These are phyloP conservation scores for Ophiocordyceps polyrhachis-furcata DNA, from an alignment of 2,329 filamentous ascomycete species.

Conservation along the genomic window DNA sequence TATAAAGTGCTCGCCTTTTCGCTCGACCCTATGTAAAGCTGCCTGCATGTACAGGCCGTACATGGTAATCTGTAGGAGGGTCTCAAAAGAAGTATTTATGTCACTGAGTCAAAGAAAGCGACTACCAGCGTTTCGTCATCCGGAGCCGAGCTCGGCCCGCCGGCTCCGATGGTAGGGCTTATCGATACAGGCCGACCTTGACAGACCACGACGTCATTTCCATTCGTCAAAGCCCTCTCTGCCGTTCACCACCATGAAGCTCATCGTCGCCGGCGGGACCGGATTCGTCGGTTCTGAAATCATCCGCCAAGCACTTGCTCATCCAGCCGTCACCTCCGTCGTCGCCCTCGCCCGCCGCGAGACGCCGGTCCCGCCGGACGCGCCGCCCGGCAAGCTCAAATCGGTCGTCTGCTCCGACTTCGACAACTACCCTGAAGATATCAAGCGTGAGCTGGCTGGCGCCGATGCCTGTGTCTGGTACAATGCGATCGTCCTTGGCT, in stretches of 20 bases:
- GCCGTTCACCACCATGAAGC: slow-evolving; percentile 18
- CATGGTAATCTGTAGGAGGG: no score
- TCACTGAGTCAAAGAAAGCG: no score
- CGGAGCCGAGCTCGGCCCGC: no score
- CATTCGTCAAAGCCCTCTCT: neutral
- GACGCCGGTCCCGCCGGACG: slow-evolving; percentile 9
- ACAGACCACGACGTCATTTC: neutral
- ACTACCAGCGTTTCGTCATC: no score
- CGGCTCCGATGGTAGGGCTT: neutral
- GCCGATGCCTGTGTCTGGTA: slow-evolving; percentile 26
- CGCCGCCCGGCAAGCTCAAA: slow-evolving; percentile 16
- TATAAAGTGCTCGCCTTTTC: no score
- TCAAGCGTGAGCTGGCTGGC: slow-evolving; percentile 18
- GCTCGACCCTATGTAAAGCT: no score
- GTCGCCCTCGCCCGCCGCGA: slow-evolving; percentile 22
- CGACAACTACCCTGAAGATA: slow-evolving; percentile 18
- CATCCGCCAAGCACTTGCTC: slow-evolving; percentile 20
- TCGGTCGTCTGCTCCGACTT: slow-evolving; percentile 21
- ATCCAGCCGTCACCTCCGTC: slow-evolving; percentile 18
- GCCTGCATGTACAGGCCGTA: no score
- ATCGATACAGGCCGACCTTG: neutral
- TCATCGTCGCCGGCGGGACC: slow-evolving; percentile 22
- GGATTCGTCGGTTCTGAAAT: slow-evolving; percentile 24
- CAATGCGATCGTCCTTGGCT: neutral
- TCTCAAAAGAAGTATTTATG: no score